These are phyloP conservation scores for Flaveria bidentis DNA, from an alignment of 129 eudicot species.

Conservation along the genomic window DNA sequence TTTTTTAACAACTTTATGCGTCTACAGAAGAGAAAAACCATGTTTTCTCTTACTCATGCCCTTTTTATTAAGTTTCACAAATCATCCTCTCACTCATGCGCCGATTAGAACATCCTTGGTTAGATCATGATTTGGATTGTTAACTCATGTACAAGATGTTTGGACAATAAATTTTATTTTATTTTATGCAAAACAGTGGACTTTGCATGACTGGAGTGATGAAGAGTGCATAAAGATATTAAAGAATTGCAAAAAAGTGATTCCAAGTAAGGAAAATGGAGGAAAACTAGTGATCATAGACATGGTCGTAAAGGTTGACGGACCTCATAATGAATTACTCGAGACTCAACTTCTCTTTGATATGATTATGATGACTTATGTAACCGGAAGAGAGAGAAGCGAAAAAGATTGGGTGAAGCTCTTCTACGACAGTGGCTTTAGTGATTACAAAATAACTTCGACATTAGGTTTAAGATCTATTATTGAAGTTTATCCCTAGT, in stretches of 20 bases:
- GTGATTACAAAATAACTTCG: constrained; percentile 21
- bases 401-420: constrained; percentile 45
- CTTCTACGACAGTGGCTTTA: constrained; percentile 29
- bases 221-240: constrained; percentile 30
- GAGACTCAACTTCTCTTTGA: constrained; percentile 33
- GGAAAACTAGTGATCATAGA: constrained; percentile 29
- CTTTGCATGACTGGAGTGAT: constrained; percentile 39
- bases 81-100: neutral
- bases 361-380: constrained; percentile 26
- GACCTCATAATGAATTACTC: neutral
- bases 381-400: constrained; percentile 44
- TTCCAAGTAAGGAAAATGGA: constrained; percentile 29
- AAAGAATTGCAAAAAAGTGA: constrained; percentile 30
- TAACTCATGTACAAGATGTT: neutral
- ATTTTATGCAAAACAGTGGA: constrained; percentile 20
- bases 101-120: neutral
- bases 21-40: no score
- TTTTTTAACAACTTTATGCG: no score
- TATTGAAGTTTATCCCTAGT: constrained; percentile 41
- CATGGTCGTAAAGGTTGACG: constrained; percentile 17
- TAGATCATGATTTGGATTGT: neutral
- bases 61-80: neutral
- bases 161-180: neutral
- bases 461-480: constrained; percentile 36
- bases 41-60: neutral